Conservation (phyloP, 345 rosid genomes). For the Salix caprea region DNA sequence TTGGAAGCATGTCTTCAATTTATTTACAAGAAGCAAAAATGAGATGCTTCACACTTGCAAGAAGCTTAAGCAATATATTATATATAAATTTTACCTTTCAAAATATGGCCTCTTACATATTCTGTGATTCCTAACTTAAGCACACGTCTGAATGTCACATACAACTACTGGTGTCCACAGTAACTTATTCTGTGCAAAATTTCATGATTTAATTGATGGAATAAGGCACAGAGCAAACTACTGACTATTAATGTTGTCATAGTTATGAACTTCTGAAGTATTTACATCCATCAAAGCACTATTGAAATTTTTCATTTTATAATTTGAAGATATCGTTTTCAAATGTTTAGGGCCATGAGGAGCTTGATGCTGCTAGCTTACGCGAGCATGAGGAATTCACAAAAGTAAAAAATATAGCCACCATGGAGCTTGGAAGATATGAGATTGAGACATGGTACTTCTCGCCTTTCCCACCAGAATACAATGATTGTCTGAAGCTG, state of each 20-base stretch:
- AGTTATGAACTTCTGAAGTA: background rate
- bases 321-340: constrained; percentile 3
- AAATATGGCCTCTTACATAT: background rate
- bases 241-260: background rate
- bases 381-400: constrained; percentile 99
- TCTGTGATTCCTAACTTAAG: background rate
- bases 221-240: background rate
- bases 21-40: background rate
- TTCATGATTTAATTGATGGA: background rate
- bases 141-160: background rate
- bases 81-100: background rate
- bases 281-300: background rate
- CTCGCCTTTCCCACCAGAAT: constrained; percentile 98
- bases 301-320: background rate
- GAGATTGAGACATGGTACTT: constrained; percentile 99
- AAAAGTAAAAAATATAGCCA: constrained; percentile 95
- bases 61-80: background rate
- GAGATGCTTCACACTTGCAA: background rate
- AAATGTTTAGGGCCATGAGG: constrained; percentile 81
- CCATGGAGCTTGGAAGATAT: constrained; percentile 96
- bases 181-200: background rate
- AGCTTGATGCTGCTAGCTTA: constrained; percentile 98
- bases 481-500: constrained; percentile 88
- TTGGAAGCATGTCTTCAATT: background rate
- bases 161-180: background rate